Evolutionary conservation across 306 rosid genomes (phyloP).

Genomic region (Urtica urens): DNA sequence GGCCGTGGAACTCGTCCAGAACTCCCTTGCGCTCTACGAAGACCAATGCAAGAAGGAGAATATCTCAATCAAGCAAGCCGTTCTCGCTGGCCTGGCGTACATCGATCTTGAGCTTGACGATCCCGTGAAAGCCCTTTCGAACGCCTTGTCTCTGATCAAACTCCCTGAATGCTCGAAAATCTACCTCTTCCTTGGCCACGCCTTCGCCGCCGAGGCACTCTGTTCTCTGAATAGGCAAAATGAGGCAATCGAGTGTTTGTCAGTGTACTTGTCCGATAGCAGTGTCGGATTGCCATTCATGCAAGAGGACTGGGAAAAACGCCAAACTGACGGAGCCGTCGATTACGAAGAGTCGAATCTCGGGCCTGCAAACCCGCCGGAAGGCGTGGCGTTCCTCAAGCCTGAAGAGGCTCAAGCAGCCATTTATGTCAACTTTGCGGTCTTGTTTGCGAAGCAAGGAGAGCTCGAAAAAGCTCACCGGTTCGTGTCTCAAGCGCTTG

Average conservation of each 20-base stretch:
- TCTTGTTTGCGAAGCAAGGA: conserved; percentile 65
- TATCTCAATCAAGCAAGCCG: conserved; percentile 69
- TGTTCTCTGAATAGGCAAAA: conserved; percentile 76
- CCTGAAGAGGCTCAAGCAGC: conserved; percentile 85
- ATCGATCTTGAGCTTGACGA: conserved; percentile 85
- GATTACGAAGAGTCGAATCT: conserved; percentile 63
- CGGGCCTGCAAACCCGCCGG: conserved; percentile 41
- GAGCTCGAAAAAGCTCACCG: conserved; percentile 53
- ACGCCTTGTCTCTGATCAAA: conserved; percentile 57
- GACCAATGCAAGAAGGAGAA: conserved; percentile 59
- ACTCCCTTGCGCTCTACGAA: conserved; percentile 62
- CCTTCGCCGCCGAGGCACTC: conserved; percentile 93
- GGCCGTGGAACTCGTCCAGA: conserved; percentile 74
- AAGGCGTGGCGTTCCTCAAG: conserved; percentile 47
- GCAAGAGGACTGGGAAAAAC: conserved; percentile 61
- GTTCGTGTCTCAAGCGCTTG: conserved; percentile 56
- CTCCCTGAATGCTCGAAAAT: conserved; percentile 81
- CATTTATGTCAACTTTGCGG: conserved; percentile 74
- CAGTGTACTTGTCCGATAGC: conserved; percentile 52
- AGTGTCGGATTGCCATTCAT: conserved; percentile 64
- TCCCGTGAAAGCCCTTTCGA: conserved; percentile 60
- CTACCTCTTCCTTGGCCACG: conserved; percentile 65
- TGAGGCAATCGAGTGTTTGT: conserved; percentile 74
- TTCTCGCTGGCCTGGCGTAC: conserved; percentile 77
- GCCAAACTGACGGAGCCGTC: conserved; percentile 39